Conservation (phyloP, 371 early-diverging fungal genomes). For the Rhizopus microsporus region DNA sequence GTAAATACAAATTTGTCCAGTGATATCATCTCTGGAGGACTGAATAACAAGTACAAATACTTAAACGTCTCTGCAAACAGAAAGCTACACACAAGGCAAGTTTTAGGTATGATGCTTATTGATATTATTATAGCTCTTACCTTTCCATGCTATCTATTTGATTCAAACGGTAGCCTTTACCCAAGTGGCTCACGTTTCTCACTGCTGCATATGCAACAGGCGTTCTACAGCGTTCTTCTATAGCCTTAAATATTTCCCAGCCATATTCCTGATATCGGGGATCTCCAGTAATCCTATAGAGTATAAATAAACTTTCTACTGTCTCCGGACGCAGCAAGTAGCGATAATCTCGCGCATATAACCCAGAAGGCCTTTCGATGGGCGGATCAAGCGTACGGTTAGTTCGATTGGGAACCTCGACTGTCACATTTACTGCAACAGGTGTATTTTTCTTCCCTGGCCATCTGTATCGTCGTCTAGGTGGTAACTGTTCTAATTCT, state of each 20-base stretch:
- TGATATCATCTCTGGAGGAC: constrained; percentile 22
- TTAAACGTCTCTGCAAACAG: constrained; percentile 61
- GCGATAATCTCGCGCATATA: constrained; percentile 2
- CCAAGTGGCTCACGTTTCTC: constrained; percentile 37
- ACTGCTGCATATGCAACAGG: constrained; percentile 63
- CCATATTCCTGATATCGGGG: constrained; percentile 60
- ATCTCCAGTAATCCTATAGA: constrained; percentile 74
- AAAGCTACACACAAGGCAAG: constrained; percentile 49
- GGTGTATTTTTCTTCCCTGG: neutral
- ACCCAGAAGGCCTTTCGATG: constrained; percentile 1
- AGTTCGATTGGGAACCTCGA: constrained; percentile 5
- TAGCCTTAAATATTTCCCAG: constrained; percentile 65
- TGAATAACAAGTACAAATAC: constrained; percentile 20
- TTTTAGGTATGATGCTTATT: neutral
- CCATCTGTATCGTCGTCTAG: constrained; percentile 1
- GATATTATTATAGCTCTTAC: constrained; percentile 11
- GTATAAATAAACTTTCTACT: constrained; percentile 71
- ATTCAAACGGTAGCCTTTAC: constrained; percentile 35
- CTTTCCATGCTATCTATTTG: constrained; percentile 47
- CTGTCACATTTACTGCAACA: neutral
- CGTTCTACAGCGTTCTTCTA: constrained; percentile 63
- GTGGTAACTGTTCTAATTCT: neutral
- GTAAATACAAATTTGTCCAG: constrained; percentile 21
- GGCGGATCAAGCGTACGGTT: constrained; percentile 7
- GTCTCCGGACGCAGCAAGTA: constrained; percentile 55